Evolutionary conservation across 2,329 filamentous ascomycete genomes (phyloP).

Genomic region (Pestalotiopsis sp.): DNA sequence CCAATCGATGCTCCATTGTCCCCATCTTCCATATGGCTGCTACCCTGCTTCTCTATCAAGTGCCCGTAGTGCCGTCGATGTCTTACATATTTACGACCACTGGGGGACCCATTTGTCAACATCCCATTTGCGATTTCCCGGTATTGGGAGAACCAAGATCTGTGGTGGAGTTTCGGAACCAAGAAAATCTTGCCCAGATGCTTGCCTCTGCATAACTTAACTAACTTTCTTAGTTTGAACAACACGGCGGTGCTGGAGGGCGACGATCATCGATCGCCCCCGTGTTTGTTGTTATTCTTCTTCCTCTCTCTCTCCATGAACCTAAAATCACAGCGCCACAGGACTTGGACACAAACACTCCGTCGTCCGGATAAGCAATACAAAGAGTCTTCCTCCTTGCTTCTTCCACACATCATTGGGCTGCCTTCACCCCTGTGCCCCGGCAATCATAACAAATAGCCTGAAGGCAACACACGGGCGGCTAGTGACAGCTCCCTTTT

Average conservation of each 20-base stretch:
- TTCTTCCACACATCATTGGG: neutral
- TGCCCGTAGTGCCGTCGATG: neutral
- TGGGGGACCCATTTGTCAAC: neutral
- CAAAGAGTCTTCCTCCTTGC: neutral
- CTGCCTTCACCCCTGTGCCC: neutral
- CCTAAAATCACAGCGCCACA: neutral
- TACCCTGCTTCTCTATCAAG: neutral
- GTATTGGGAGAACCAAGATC: neutral
- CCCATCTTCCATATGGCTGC: neutral
- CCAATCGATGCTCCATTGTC: neutral
- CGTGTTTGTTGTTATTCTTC: neutral
- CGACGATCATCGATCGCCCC: neutral
- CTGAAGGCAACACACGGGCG: neutral
- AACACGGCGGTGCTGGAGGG: neutral
- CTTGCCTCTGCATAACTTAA: neutral
- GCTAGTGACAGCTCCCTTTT: neutral
- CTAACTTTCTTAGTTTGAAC: neutral
- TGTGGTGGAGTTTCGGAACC: neutral
- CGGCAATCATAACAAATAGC: neutral
- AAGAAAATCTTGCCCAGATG: neutral
- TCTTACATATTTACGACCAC: neutral
- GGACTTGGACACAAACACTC: neutral
- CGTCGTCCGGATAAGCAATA: neutral
- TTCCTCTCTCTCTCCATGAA: neutral
- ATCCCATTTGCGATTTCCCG: neutral